Conservation (phyloP, 192 early-diverging fungal species). For the Haplosporangium gracile region DNA sequence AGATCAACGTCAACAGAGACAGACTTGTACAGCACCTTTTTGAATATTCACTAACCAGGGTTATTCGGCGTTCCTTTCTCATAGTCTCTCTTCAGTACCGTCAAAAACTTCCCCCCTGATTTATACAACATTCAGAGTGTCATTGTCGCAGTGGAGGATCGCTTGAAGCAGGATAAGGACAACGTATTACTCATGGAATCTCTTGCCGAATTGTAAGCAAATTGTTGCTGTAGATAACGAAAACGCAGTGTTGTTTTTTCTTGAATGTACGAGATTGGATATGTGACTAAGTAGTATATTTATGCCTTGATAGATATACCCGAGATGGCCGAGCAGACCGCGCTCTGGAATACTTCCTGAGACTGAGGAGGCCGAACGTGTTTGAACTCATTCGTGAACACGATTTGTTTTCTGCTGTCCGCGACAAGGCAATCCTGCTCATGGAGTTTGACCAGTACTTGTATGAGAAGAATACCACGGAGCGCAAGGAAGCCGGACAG, state of each 20-base stretch:
- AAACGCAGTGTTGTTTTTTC: neutral
- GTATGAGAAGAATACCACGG: slow-evolving; percentile 59
- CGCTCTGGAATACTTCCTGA: slow-evolving; percentile 85
- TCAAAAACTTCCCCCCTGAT: slow-evolving; percentile 83
- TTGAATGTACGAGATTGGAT: neutral
- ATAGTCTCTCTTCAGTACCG: slow-evolving; percentile 65
- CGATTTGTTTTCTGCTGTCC: slow-evolving; percentile 85
- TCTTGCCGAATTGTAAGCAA: slow-evolving; percentile 79
- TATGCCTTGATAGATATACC: slow-evolving; percentile 64
- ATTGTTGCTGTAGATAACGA: neutral
- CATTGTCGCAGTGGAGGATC: slow-evolving; percentile 81
- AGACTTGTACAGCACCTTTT: neutral
- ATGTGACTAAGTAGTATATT: neutral
- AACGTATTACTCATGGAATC: slow-evolving; percentile 76
- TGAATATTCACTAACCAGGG: neutral
- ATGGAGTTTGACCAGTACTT: slow-evolving; percentile 87
- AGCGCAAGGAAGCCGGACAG: slow-evolving; percentile 32
- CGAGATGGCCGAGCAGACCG: slow-evolving; percentile 79
- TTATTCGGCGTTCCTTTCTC: neutral
- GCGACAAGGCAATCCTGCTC: slow-evolving; percentile 83
- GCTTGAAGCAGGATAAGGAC: slow-evolving; percentile 68
- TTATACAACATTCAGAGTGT: slow-evolving; percentile 85
- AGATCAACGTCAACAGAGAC: slow-evolving; percentile 5
- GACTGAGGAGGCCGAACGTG: slow-evolving; percentile 77
- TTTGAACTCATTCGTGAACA: slow-evolving; percentile 81